A percentile compares a stretch with the other conserved stretches of the same genome.
Evolutionary conservation across 805 yeast species (phyloP).

Genomic region (Schizosaccharomyces pombe): DNA sequence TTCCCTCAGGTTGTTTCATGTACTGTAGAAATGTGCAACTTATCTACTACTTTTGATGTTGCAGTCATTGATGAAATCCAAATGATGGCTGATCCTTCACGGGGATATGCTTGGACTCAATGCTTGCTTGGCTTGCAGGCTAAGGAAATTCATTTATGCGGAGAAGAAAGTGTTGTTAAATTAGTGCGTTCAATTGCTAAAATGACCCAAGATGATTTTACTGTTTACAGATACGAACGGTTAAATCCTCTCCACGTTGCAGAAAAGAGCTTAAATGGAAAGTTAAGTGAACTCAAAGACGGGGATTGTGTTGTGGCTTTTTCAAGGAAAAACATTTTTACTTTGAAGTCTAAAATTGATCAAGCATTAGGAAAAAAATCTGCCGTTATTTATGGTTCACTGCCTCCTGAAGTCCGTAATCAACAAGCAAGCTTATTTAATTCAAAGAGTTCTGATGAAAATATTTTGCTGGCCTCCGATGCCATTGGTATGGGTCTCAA

Average conservation of each 20-base stretch:
- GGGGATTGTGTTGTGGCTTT: conserved; percentile 89
- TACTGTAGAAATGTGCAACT: conserved; percentile 82
- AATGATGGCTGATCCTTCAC: conserved; percentile 53
- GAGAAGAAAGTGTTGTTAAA: conserved; percentile 68
- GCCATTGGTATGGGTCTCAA: conserved; percentile 97
- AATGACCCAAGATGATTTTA: conserved; percentile 59
- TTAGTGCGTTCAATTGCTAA: conserved; percentile 33
- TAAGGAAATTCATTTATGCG: conserved; percentile 73
- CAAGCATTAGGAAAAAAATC: conserved; percentile 36
- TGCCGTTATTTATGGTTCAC: conserved; percentile 80
- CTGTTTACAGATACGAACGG: conserved; percentile 48
- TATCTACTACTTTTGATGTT: conserved; percentile 45
- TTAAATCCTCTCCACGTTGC: conserved; percentile 47
- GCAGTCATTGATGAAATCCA: conserved; percentile 91
- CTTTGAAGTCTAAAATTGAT: conserved; percentile 48
- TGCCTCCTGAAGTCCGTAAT: conserved; percentile 85
- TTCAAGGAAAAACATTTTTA: conserved; percentile 48
- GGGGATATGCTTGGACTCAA: conserved; percentile 91
- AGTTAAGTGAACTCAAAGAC: conserved; percentile 22
- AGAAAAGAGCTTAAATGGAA: conserved; percentile 13
- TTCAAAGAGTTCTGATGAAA: conserved; percentile 36
- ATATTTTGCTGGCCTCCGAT: conserved; percentile 80
- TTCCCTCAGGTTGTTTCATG: conserved; percentile 69
- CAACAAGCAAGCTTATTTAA: conserved; percentile 66
- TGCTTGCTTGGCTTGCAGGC: conserved; percentile 75